Conservation (phyloP, 345 rosid genomes). For the Excoecaria agallocha region DNA sequence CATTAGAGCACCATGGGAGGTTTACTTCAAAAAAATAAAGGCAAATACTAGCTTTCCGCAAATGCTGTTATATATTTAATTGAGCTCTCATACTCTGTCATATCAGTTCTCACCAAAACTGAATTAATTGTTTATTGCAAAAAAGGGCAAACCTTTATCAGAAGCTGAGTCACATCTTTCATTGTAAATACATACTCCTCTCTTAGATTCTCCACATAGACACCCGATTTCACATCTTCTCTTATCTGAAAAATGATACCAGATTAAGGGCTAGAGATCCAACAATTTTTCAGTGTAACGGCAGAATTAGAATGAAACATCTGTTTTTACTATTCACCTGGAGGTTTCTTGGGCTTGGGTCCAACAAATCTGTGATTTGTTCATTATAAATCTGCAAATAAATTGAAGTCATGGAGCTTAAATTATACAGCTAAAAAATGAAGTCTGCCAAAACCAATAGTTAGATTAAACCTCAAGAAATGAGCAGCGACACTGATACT, state of each 20-base stretch:
- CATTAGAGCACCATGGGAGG: not conserved
- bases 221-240: conserved; percentile 94
- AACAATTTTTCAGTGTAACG: not conserved
- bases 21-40: not conserved
- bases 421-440: not conserved
- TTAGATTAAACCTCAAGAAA: conserved; percentile 73
- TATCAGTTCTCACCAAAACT: not conserved
- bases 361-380: conserved; percentile 94
- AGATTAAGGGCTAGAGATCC: conserved; percentile 15
- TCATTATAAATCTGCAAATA: conserved; percentile 88
- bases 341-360: conserved; percentile 80
- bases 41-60: not conserved
- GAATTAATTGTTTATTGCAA: conserved; percentile 5
- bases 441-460: conserved; percentile 2
- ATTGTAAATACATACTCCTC: conserved; percentile 74
- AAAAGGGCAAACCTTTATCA: conserved; percentile 58
- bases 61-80: conserved; percentile 4
- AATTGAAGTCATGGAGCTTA: conserved; percentile 15
- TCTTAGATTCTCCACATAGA: conserved; percentile 83
- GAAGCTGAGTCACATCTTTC: conserved; percentile 78
- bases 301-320: conserved; percentile 15
- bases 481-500: conserved; percentile 94
- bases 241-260: conserved; percentile 58
- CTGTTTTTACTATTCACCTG: conserved; percentile 49
- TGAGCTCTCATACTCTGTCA: not conserved